phyloP scores from a whole-genome alignment of 2,329 filamentous ascomycete species.

The Aspergillus viridinutans region DNA sequence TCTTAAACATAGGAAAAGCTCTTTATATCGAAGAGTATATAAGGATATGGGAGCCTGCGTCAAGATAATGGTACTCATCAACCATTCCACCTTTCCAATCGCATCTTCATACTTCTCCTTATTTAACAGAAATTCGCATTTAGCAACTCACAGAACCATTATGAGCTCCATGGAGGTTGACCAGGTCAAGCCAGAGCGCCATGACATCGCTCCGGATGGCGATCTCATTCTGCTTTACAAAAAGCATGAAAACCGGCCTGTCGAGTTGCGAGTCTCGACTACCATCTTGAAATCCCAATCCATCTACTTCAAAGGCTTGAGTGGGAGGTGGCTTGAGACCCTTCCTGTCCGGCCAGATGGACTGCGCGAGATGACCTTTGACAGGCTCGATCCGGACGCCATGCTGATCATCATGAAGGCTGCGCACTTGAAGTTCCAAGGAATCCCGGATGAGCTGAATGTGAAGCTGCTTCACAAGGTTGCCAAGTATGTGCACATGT shows the following conservation, averaged over 20 bases:
- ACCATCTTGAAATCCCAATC: too few relatives aligned
- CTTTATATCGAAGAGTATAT: background rate
- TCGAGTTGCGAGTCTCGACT: background rate
- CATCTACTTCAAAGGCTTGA: too few relatives aligned
- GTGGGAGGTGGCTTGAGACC: too few relatives aligned
- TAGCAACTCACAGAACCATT: background rate
- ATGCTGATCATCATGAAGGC: too few relatives aligned
- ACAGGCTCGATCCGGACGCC: too few relatives aligned
- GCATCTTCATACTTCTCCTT: background rate
- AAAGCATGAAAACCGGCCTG: background rate
- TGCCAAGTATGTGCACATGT: background rate
- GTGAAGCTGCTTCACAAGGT: background rate
- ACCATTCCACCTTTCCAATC: background rate
- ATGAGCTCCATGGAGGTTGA: background rate
- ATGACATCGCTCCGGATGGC: background rate
- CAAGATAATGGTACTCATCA: background rate
- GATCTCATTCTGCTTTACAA: background rate
- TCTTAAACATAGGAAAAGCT: background rate
- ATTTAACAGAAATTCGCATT: background rate
- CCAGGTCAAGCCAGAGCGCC: background rate
- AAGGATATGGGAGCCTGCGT: background rate
- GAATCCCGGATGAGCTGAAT: too few relatives aligned
- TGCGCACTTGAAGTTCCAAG: too few relatives aligned
- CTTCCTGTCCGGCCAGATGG: too few relatives aligned
- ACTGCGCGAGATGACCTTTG: too few relatives aligned